These are phyloP conservation scores for Globisporangium nunn DNA, from an alignment of 352 stramenopile genomes.

Conservation along the genomic window DNA sequence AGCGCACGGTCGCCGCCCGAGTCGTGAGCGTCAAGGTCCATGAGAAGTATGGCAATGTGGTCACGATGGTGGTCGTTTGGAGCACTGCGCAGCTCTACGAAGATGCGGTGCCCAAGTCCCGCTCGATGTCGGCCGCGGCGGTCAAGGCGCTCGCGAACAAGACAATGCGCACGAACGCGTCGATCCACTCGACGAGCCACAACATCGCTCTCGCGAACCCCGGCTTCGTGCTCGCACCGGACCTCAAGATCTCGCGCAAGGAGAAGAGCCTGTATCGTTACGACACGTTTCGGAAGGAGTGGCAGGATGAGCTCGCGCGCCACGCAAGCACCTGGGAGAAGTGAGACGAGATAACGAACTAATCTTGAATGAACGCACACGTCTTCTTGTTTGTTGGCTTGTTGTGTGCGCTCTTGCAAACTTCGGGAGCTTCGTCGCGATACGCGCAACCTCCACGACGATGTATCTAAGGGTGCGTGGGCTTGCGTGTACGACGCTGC, in stretches of 20 bases:
- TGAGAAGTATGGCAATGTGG: conserved; percentile 39
- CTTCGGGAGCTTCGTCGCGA: no score
- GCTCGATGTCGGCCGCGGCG: conserved; percentile 10
- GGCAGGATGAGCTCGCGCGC: conserved; percentile 61
- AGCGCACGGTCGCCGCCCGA: conserved; percentile 70
- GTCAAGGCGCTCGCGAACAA: conserved; percentile 13
- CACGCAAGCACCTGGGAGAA: conserved; percentile 45
- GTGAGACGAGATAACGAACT: background rate
- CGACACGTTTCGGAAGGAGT: conserved; percentile 67
- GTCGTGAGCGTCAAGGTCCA: conserved; percentile 40
- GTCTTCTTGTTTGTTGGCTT: no score
- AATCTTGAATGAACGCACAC: no score
- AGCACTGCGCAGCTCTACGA: conserved; percentile 77
- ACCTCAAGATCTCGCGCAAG: conserved; percentile 61
- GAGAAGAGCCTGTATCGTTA: conserved; percentile 67
- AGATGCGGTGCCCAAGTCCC: conserved; percentile 13
- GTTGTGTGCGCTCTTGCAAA: no score
- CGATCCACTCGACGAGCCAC: conserved; percentile 32
- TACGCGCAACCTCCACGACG: no score
- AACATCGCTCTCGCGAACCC: conserved; percentile 16
- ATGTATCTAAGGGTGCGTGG: no score
- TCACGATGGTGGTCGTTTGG: conserved; percentile 68
- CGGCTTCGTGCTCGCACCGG: conserved; percentile 25
- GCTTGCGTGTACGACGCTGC: conserved; percentile 3
- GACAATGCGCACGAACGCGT: conserved; percentile 12